phyloP scores from a whole-genome alignment of 75 land plant genomes.

The Adiantum capillusveneris region DNA sequence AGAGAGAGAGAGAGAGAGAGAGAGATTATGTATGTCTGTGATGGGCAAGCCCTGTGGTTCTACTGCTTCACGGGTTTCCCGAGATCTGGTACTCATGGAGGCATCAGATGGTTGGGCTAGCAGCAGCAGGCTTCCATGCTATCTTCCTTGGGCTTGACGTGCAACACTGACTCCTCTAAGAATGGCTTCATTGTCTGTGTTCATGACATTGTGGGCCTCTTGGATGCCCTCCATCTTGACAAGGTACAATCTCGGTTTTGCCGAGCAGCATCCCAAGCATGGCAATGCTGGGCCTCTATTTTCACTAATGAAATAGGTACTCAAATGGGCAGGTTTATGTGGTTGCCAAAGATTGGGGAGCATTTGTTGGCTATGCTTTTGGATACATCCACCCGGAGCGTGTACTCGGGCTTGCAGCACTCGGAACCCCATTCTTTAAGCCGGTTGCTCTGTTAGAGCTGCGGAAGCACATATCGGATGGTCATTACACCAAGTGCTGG shows the following conservation, averaged over 20 bases:
- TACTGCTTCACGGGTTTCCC: slow-evolving; percentile 70
- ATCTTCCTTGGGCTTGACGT: slow-evolving; percentile 50
- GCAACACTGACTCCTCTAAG: slow-evolving; percentile 29
- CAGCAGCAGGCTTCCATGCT: slow-evolving; percentile 54
- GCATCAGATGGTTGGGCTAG: slow-evolving; percentile 58
- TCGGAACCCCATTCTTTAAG: slow-evolving; percentile 38
- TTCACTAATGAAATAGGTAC: not conserved
- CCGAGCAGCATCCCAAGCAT: not conserved
- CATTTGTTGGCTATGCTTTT: slow-evolving; percentile 17
- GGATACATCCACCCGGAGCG: slow-evolving; percentile 33
- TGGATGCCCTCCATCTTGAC: slow-evolving; percentile 38
- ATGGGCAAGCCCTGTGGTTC: slow-evolving; percentile 26
- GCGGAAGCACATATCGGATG: slow-evolving; percentile 24
- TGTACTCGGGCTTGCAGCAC: slow-evolving; percentile 34
- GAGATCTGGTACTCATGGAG: slow-evolving; percentile 84
- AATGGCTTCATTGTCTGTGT: slow-evolving; percentile 35
- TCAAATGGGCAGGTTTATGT: slow-evolving; percentile 36
- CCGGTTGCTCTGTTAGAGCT: not conserved
- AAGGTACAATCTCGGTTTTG: slow-evolving; percentile 21
- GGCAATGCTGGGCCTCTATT: not conserved
- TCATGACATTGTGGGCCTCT: slow-evolving; percentile 48
- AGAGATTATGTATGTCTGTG: not conserved
- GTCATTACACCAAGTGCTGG: slow-evolving; percentile 42
- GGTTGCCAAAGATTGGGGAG: slow-evolving; percentile 52
- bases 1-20: too few relatives aligned